A percentile compares a stretch with the other conserved stretches of the same genome.
Conservation (phyloP, 768 basidiomycete species). For the Gymnopilus junonius region DNA sequence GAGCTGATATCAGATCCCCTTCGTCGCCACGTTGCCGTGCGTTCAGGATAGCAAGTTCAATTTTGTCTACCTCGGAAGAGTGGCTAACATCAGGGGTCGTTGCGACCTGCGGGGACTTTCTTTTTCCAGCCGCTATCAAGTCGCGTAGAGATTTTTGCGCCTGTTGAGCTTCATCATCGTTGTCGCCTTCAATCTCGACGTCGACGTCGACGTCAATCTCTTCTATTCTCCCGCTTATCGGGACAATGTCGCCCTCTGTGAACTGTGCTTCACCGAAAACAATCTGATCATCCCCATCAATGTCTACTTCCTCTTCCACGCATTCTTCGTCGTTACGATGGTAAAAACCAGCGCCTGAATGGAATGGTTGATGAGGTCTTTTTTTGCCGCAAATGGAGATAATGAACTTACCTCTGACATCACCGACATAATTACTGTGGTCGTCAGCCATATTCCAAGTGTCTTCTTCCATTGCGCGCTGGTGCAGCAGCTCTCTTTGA, state of each 20-base stretch:
- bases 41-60: conserved; percentile 52
- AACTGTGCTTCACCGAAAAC: conserved; percentile 77
- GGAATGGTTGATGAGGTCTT: background rate
- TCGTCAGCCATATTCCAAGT: conserved; percentile 36
- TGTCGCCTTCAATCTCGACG: conserved; percentile 46
- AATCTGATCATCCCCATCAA: conserved; percentile 76
- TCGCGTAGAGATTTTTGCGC: conserved; percentile 49
- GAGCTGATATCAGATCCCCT: conserved; percentile 51
- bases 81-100: conserved; percentile 39
- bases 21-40: conserved; percentile 55
- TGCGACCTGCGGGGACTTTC: conserved; percentile 16
- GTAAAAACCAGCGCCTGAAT: conserved; percentile 72
- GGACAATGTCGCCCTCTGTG: conserved; percentile 71
- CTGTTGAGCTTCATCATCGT: conserved; percentile 35
- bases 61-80: conserved; percentile 45
- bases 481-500: conserved; percentile 36
- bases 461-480: conserved; percentile 32
- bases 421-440: conserved; percentile 46
- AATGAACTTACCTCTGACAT: conserved; percentile 46
- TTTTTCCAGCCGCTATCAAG: conserved; percentile 48
- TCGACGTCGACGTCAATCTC: conserved; percentile 42
- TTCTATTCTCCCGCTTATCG: conserved; percentile 27
- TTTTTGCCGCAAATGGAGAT: conserved; percentile 11
- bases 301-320: conserved; percentile 79
- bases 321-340: conserved; percentile 63